Conservation (phyloP, 2,329 filamentous ascomycete genomes). For the Aspergillus tamarii region DNA sequence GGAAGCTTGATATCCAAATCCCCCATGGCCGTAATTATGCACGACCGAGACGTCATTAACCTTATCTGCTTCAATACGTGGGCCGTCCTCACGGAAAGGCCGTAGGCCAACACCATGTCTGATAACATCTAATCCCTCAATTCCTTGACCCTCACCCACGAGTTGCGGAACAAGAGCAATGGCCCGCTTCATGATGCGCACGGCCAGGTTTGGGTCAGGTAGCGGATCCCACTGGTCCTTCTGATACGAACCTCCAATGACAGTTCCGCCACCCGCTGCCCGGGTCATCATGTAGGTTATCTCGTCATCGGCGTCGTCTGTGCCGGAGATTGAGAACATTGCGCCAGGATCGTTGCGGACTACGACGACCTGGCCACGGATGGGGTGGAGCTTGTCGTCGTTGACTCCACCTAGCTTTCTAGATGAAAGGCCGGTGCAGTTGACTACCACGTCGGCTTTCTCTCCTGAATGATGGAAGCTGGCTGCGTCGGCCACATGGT, state of each 20-base stretch:
- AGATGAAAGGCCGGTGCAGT: constrained; percentile 80
- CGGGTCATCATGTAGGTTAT: constrained; percentile 81
- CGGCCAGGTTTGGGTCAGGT: constrained; percentile 77
- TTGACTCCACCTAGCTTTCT: constrained; percentile 77
- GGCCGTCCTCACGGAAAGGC: constrained; percentile 72
- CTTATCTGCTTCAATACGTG: constrained; percentile 73
- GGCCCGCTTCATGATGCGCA: constrained; percentile 77
- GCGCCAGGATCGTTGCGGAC: constrained; percentile 75
- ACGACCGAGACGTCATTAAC: constrained; percentile 61
- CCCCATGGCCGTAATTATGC: constrained; percentile 51
- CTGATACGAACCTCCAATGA: constrained; percentile 85
- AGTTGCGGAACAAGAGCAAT: constrained; percentile 41
- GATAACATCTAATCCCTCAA: constrained; percentile 74
- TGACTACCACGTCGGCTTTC: constrained; percentile 71
- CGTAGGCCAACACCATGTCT: constrained; percentile 81
- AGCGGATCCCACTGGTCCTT: constrained; percentile 77
- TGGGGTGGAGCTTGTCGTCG: constrained; percentile 73
- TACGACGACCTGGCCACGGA: constrained; percentile 79
- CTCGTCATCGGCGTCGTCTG: constrained; percentile 73
- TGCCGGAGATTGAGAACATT: constrained; percentile 73
- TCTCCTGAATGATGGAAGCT: constrained; percentile 60
- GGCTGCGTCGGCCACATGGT: constrained; percentile 74
- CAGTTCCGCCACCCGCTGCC: constrained; percentile 74
- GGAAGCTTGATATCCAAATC: constrained; percentile 65
- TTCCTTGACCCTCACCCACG: constrained; percentile 61